A percentile compares a stretch with the other conserved stretches of the same genome.
phyloP scores from a whole-genome alignment of 306 rosid genomes.

The Trifolium dubium region DNA sequence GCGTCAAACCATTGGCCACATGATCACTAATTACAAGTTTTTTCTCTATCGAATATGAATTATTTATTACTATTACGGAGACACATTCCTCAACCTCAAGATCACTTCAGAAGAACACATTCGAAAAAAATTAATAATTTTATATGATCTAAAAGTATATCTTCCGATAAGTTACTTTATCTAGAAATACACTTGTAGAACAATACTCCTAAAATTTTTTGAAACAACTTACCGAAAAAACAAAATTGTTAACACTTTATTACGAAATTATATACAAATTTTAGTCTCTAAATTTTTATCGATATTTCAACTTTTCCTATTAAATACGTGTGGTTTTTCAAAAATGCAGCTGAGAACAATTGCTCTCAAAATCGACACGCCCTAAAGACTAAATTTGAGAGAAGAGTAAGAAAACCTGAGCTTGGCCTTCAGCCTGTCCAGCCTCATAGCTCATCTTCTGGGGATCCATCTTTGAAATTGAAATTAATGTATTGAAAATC shows the following conservation, averaged over 20 bases:
- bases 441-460: constrained; percentile 54
- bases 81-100: not conserved
- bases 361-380: not conserved
- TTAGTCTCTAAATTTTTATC: too few species aligned
- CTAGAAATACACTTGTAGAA: not conserved
- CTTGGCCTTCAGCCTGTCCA: constrained; percentile 70
- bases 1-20: not conserved
- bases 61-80: not conserved
- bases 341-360: not conserved
- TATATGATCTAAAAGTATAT: not conserved
- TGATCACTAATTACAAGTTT: not conserved
- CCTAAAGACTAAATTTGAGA: not conserved
- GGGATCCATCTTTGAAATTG: constrained; percentile 49
- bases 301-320: too few species aligned
- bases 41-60: not conserved
- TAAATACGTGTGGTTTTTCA: not conserved
- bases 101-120: not conserved
- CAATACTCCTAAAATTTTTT: too few species aligned
- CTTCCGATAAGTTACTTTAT: not conserved
- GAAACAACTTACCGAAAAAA: too few species aligned
- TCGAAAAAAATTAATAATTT: not conserved
- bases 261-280: too few species aligned
- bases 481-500: constrained; percentile 23
- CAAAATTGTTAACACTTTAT: too few species aligned
- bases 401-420: constrained; percentile 48